Evolutionary conservation across 106 monocot genomes (phyloP).

Genomic region (Chionographis japonica): DNA sequence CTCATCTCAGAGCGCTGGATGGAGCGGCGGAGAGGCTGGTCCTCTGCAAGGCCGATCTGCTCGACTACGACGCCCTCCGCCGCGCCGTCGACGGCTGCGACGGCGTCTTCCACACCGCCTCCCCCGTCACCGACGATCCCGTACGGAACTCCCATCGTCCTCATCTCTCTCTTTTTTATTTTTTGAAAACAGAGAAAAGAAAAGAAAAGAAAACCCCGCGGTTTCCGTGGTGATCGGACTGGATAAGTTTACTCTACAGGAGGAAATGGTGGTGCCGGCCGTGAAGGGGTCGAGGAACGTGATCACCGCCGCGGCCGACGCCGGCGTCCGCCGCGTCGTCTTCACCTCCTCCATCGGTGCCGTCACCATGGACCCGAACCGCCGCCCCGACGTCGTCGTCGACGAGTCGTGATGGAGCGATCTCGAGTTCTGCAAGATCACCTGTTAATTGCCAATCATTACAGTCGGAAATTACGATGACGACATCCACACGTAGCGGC

Average conservation of each 20-base stretch:
- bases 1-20: conserved; percentile 50
- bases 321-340: conserved; percentile 73
- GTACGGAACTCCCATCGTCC: conserved; percentile 12
- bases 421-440: conserved; percentile 62
- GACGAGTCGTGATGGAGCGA: conserved; percentile 54
- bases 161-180: no score
- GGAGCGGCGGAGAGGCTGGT: conserved; percentile 64
- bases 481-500: no score
- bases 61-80: conserved; percentile 50
- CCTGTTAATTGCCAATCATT: no score
- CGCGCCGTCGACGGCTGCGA: conserved; percentile 60
- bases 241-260: conserved; percentile 18
- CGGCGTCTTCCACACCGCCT: conserved; percentile 85
- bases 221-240: neutral
- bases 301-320: conserved; percentile 59
- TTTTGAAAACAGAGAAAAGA: no score
- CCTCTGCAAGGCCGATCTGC: conserved; percentile 63
- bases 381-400: conserved; percentile 50
- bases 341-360: conserved; percentile 88
- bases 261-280: conserved; percentile 84
- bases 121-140: conserved; percentile 84
- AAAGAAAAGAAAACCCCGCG: no score
- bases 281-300: conserved; percentile 64
- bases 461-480: no score
- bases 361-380: conserved; percentile 71